Evolutionary conservation across 441 rosid species (phyloP).

Genomic region (Lagerstroemia fauriei): DNA sequence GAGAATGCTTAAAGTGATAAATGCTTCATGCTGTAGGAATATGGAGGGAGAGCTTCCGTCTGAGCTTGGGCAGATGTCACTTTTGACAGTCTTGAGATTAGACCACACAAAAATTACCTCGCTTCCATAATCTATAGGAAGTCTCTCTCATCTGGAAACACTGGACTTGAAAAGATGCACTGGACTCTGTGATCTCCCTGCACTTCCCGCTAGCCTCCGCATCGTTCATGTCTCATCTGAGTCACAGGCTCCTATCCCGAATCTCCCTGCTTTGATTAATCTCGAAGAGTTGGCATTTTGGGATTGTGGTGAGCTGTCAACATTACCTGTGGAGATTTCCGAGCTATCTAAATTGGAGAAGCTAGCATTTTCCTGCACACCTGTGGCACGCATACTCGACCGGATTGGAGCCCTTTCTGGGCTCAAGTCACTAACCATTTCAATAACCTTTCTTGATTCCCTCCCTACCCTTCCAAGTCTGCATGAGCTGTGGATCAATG

Average conservation of each 20-base stretch:
- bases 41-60: not conserved
- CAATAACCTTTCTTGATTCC: not conserved
- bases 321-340: not conserved
- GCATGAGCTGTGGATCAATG: not conserved
- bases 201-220: not conserved
- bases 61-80: not conserved
- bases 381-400: not conserved
- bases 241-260: not conserved
- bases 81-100: not conserved
- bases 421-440: not conserved
- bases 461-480: not conserved
- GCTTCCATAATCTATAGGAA: not conserved
- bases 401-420: not conserved
- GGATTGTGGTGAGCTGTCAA: not conserved
- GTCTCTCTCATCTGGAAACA: not conserved
- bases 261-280: not conserved
- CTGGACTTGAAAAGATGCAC: not conserved
- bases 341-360: not conserved
- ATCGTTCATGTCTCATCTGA: not conserved
- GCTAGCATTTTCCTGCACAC: not conserved
- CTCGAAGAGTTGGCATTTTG: conserved; percentile 3
- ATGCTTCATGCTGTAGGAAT: not conserved
- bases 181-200: not conserved
- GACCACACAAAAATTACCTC: not conserved
- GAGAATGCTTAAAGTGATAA: not conserved